Base-by-base conservation (phyloP, 108 stramenopile genomes). In the Cyclotella choctawhatcheeana region DNA sequence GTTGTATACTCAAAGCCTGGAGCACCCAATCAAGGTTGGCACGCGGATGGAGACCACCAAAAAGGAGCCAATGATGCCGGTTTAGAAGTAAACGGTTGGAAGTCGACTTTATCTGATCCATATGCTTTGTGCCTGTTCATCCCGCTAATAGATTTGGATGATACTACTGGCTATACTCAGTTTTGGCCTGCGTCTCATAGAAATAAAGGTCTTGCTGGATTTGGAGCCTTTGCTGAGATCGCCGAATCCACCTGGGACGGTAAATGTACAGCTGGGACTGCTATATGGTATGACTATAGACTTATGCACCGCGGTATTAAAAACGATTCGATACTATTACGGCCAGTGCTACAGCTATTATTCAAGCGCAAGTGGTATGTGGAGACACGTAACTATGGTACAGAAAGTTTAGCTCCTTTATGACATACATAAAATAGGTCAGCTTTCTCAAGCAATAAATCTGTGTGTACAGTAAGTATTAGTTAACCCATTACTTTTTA, bases 101-200 rank as follows among this genome's bases (percentile, higher is more conserved):
- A 78, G 16, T 27, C 31, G 52, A 24, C 40, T 12, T 53, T 86
- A 35, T 81, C 83, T 0, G 60, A 63, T 20, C 51, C 88, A 12
- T 86, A 86, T 68, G 88, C 88, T 5, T 12, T 89, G 0, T 89
- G 88, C 45, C 30, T 85, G 37, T 89, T 89, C 71, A 61, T 89
- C 5, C 88, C 88, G 13, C 62, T 89, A 20, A 83, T 89, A 64
- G 85, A 89, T 45, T 58, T 89, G 58, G 60, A 86, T 71, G 55
- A 71, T 30, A 58, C 63, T 20, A 79, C 79, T 34, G 88, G 88
- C 5, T 89, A 73, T 51, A 89, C 88, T 21, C 85, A 89, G 68
- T 89, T 89, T 69, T 89, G 85, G 85, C 83, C 84, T 12, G 84
- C 71, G 1, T 76, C 79, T 12, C 88, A 89, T 65, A 55, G 78